Evolutionary conservation across 2,329 filamentous ascomycete species (phyloP).

Genomic region (Ophiostoma ulmi): DNA sequence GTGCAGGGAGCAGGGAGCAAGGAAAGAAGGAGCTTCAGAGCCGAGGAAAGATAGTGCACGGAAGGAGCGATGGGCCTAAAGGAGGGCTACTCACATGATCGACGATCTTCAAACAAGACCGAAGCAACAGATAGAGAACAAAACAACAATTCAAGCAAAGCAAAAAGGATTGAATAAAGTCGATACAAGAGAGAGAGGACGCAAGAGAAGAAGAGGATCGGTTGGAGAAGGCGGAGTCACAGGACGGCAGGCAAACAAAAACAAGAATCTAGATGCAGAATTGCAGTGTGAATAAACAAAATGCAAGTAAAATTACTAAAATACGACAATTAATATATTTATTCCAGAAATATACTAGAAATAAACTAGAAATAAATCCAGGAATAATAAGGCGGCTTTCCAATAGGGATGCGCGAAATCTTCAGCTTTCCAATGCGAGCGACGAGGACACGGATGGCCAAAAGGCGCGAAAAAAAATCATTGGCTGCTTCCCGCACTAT

Average conservation of each 20-base stretch:
- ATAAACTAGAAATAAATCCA: background rate
- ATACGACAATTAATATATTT: background rate
- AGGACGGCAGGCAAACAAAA: conserved; percentile 1
- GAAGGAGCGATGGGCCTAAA: background rate
- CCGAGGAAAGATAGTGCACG: background rate
- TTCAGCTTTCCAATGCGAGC: conserved; percentile 19
- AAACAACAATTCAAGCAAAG: background rate
- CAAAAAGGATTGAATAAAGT: background rate
- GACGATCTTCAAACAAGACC: conserved; percentile 14
- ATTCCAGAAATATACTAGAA: background rate
- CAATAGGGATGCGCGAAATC: conserved; percentile 21
- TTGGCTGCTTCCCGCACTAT: conserved; percentile 21
- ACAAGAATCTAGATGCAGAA: conserved; percentile 2
- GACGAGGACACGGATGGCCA: background rate
- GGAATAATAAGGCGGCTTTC: conserved; percentile 8
- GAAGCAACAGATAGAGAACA: background rate
- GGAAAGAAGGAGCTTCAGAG: conserved; percentile 6
- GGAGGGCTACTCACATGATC: background rate
- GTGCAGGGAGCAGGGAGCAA: background rate
- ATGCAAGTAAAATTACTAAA: background rate
- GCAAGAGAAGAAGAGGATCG: background rate
- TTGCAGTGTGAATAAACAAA: background rate
- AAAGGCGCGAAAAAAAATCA: conserved; percentile 22
- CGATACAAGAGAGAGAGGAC: background rate
- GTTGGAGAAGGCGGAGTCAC: background rate